These are phyloP conservation scores for Gossypium trilobum DNA, from an alignment of 441 rosid genomes.

Conservation along the genomic window DNA sequence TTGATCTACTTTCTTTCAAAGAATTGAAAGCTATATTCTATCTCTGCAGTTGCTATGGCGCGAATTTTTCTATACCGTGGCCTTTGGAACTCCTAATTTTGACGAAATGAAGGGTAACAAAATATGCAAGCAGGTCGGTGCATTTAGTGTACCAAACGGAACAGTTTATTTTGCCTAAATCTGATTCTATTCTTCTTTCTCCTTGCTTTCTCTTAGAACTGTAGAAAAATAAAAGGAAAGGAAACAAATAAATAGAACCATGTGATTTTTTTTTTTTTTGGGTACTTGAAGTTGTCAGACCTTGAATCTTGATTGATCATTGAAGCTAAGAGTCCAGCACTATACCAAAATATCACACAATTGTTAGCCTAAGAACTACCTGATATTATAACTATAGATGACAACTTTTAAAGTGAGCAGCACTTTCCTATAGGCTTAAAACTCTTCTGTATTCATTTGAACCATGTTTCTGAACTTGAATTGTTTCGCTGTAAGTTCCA, in stretches of 20 bases:
- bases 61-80: slow-evolving; percentile 83
- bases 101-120: slow-evolving; percentile 71
- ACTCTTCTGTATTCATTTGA: background rate
- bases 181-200: slow-evolving; percentile 6
- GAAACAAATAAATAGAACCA: background rate
- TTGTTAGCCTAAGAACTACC: background rate
- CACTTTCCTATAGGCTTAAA: background rate
- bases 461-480: background rate
- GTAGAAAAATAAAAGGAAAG: background rate
- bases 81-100: slow-evolving; percentile 83
- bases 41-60: slow-evolving; percentile 69
- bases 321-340: background rate
- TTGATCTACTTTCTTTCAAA: background rate
- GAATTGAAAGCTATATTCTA: slow-evolving; percentile 18
- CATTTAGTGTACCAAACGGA: background rate
- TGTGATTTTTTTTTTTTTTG: background rate
- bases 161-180: background rate
- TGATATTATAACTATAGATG: background rate
- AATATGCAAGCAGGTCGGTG: slow-evolving; percentile 80
- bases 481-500: background rate
- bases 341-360: background rate
- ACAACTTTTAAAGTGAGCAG: background rate
- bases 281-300: background rate
- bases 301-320: background rate
- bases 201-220: background rate